Evolutionary conservation across 495 filamentous ascomycete genomes (phyloP).

Genomic region (Apiosordaria backusii): DNA sequence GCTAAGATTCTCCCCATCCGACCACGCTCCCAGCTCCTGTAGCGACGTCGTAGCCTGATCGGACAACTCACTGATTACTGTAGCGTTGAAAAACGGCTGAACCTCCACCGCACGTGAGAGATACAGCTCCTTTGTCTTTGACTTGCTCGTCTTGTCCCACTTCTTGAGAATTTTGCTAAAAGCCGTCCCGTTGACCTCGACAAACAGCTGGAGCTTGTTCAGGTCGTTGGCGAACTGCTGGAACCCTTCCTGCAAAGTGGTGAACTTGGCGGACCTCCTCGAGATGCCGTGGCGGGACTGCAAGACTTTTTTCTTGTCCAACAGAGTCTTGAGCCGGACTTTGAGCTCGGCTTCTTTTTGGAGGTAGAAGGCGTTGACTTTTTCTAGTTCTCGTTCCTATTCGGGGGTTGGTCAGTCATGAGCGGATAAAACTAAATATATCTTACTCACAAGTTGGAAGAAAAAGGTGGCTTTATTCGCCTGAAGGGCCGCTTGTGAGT

Average conservation of each 20-base stretch:
- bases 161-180: constrained; percentile 99
- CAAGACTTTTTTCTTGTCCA: constrained; percentile 89
- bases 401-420: constrained; percentile 20
- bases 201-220: constrained; percentile 97
- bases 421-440: constrained; percentile 19
- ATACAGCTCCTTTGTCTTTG: constrained; percentile 95
- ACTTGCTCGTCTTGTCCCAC: constrained; percentile 99
- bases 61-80: constrained; percentile 92
- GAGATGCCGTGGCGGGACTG: constrained; percentile 71
- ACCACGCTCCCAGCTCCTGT: constrained; percentile 92
- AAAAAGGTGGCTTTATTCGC: constrained; percentile 99
- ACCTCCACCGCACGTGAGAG: constrained; percentile 94
- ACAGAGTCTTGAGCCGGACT: constrained; percentile 79
- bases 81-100: constrained; percentile 94
- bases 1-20: constrained; percentile 85
- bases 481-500: constrained; percentile 88
- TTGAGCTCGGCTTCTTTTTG: constrained; percentile 99
- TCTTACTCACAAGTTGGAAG: constrained; percentile 86
- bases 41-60: constrained; percentile 93
- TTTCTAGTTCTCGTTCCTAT: constrained; percentile 94
- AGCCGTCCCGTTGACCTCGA: constrained; percentile 94
- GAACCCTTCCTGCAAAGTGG: constrained; percentile 91
- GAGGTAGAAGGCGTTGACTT: constrained; percentile 95
- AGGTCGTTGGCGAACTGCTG: constrained; percentile 94
- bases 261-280: constrained; percentile 84